Evolutionary conservation across 1,284 basidiomycete genomes (phyloP), one percentile per base, ranked within the genome.

Genomic region (Golubevia sp.): DNA sequence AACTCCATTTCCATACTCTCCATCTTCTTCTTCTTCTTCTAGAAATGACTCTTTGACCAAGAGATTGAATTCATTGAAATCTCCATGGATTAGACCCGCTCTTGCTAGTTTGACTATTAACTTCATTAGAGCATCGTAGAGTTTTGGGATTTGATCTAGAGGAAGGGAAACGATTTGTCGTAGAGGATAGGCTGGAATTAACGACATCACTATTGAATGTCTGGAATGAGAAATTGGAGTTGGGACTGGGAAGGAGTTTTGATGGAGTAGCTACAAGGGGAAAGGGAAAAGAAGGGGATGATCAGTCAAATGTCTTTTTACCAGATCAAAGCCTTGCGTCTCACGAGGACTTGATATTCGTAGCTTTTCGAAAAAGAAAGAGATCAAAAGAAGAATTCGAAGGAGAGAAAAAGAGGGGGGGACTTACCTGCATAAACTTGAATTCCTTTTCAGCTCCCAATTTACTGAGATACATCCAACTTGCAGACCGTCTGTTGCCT

Each of bases 41-140:
- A 13, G 38, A 44, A 13, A 8, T 44, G 11, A 18, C 56, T 81
- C 80, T 3, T 69, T 67, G 13, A 82, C 70, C 49, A 82, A 73
- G 63, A 82, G 59, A 62, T 82, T 82, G 69, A 82, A 82, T 50
- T 82, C 80, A 60, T 82, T 82, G 59, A 82, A 82, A 59, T 82
- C 80, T 23, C 79, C 78, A 52, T 82, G 80, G 34, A 82, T 82
- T 15, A 82, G 64, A 8, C 80, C 80, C 0, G 68, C 70, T 23
- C 68, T 60, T 6, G 78, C 80, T 1, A 82, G 66, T 53, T 78
- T 70, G 24, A 81, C 80, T 58, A 82, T 81, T 55, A 82, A 70
- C 56, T 71, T 70, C 79, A 82, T 82, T 15, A 82, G 69, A 2
- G 73, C 71, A 30, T 71, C 67, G 58, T 81, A 82, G 59, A 82